phyloP scores from a whole-genome alignment of 805 yeast genomes.

The Kazachstania psychrophila region DNA sequence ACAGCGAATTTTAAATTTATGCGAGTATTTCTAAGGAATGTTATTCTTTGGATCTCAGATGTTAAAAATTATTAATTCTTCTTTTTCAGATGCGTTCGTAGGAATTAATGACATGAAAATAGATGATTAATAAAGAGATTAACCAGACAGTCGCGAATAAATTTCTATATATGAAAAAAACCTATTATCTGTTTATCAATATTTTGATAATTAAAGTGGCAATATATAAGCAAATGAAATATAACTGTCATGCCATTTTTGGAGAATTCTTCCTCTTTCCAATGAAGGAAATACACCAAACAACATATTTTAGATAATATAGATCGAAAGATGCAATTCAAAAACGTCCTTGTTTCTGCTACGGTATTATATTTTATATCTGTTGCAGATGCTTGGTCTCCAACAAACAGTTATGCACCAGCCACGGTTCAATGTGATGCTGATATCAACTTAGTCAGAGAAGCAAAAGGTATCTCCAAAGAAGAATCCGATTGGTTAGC shows the following conservation, averaged over 20 bases:
- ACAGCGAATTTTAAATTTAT: no score
- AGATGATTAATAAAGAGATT: no score
- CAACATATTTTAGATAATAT: background rate
- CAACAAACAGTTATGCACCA: constrained; percentile 51
- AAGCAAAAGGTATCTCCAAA: constrained; percentile 36
- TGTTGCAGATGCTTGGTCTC: constrained; percentile 23
- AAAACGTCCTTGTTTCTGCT: background rate
- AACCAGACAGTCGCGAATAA: no score
- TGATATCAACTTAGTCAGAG: constrained; percentile 32
- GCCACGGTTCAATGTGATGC: constrained; percentile 46
- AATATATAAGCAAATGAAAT: no score
- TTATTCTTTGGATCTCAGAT: no score
- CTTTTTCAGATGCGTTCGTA: no score
- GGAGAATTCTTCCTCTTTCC: background rate
- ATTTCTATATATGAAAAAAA: background rate
- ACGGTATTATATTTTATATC: background rate
- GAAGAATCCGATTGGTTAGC: constrained; percentile 44
- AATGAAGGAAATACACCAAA: background rate
- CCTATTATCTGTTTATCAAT: background rate
- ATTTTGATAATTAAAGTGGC: background rate
- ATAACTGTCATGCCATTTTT: no score
- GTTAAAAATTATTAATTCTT: no score
- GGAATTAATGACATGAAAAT: no score
- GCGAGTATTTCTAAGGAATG: no score
- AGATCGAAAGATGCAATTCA: background rate